Evolutionary conservation across 2,329 filamentous ascomycete species (phyloP).

Genomic region (Exophiala alcalophila): DNA sequence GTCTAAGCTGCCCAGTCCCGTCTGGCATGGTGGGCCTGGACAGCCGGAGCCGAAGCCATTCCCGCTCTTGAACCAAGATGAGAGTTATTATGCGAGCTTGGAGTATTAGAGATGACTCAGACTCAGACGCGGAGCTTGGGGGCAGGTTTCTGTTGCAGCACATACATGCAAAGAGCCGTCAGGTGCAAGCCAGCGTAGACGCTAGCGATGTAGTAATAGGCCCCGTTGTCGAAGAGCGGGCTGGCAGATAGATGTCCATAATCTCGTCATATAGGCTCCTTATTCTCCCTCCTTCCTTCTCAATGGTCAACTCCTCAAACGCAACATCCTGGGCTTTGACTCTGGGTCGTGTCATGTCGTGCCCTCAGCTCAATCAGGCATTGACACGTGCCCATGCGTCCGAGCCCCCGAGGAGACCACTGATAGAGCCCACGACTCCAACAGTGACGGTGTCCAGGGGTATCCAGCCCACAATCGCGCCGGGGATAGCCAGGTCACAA

Average conservation of each 20-base stretch:
- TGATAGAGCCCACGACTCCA: constrained; percentile 58
- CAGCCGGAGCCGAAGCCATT: constrained; percentile 37
- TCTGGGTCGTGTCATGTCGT: neutral
- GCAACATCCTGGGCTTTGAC: no score
- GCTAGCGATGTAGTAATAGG: no score
- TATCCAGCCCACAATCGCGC: constrained; percentile 60
- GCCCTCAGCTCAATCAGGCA: constrained; percentile 2
- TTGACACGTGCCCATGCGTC: constrained; percentile 20
- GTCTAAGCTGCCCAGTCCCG: constrained; percentile 34
- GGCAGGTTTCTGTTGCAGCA: no score
- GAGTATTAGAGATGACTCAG: constrained; percentile 4
- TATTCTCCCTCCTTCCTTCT: no score
- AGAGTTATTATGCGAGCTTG: constrained; percentile 26
- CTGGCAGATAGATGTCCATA: no score
- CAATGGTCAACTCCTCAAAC: no score
- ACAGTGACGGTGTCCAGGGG: constrained; percentile 51
- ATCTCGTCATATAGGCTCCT: no score
- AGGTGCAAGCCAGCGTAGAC: no score
- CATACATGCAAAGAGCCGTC: no score
- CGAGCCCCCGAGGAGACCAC: constrained; percentile 58
- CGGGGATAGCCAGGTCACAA: constrained; percentile 63
- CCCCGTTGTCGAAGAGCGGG: no score
- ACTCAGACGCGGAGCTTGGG: no score
- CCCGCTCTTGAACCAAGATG: constrained; percentile 36
- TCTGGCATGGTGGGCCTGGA: constrained; percentile 37